Evolutionary conservation across 2,329 filamentous ascomycete species (phyloP).

Genomic region (Pseudogymnoascus sp.): DNA sequence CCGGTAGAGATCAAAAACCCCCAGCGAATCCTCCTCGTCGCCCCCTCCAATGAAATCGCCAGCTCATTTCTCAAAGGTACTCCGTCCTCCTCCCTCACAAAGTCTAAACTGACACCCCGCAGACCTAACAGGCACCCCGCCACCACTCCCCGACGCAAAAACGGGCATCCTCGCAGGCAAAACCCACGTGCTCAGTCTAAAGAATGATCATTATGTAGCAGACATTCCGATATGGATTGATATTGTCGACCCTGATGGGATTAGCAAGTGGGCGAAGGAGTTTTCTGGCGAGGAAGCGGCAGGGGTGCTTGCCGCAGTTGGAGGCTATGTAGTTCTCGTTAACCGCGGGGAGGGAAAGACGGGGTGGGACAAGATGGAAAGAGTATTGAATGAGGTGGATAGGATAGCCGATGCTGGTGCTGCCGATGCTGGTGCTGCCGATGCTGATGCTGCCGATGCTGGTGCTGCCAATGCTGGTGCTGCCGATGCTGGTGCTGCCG

Average conservation of each 20-base stretch:
- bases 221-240: slow-evolving; percentile 61
- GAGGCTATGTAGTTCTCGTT: slow-evolving; percentile 50
- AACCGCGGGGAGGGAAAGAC: slow-evolving; percentile 30
- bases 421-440: slow-evolving; percentile 37
- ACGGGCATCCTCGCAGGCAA: slow-evolving; percentile 46
- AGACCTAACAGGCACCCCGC: slow-evolving; percentile 46
- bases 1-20: slow-evolving; percentile 35
- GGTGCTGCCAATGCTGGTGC: slow-evolving; percentile 32
- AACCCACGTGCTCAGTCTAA: slow-evolving; percentile 47
- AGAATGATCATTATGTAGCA: slow-evolving; percentile 54
- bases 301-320: slow-evolving; percentile 54
- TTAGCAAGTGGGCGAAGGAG: slow-evolving; percentile 41
- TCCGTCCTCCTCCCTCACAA: not conserved
- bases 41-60: slow-evolving; percentile 34
- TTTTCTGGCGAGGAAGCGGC: slow-evolving; percentile 54
- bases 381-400: slow-evolving; percentile 44
- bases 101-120: not conserved
- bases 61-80: slow-evolving; percentile 47
- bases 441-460: slow-evolving; percentile 42
- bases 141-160: slow-evolving; percentile 29
- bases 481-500: slow-evolving; percentile 43
- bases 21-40: slow-evolving; percentile 49
- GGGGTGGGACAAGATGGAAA: slow-evolving; percentile 22
- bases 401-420: slow-evolving; percentile 45
- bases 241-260: slow-evolving; percentile 9